A percentile compares a stretch with the other conserved stretches of the same genome.
These are phyloP conservation scores for Ostreobium quekettii DNA, from an alignment of 139 green algal species.

Conservation along the genomic window DNA sequence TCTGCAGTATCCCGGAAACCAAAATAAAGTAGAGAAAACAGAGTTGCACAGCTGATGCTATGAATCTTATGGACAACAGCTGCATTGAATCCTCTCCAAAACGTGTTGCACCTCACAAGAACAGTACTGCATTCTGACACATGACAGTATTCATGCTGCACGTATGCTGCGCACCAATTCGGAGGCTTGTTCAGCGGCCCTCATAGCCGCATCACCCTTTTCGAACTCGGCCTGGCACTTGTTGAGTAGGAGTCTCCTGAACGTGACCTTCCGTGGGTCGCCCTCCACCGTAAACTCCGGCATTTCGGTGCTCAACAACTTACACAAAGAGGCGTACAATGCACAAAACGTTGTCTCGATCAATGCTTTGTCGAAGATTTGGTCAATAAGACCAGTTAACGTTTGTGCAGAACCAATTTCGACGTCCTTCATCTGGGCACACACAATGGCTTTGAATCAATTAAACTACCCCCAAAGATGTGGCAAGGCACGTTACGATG, in stretches of 20 bases:
- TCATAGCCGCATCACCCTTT: slow-evolving; percentile 50
- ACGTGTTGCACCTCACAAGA: too few species aligned
- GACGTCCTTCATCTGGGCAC: slow-evolving; percentile 64
- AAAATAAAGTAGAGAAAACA: too few species aligned
- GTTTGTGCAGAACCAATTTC: slow-evolving; percentile 70
- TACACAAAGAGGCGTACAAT: slow-evolving; percentile 84
- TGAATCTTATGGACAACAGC: too few species aligned
- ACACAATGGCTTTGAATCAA: too few species aligned
- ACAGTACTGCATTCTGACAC: too few species aligned
- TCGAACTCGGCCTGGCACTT: slow-evolving; percentile 98
- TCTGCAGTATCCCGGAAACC: too few species aligned
- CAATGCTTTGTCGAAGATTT: slow-evolving; percentile 98
- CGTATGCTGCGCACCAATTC: too few species aligned
- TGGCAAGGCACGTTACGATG: too few species aligned
- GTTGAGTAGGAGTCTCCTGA: slow-evolving; percentile 87
- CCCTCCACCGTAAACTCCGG: slow-evolving; percentile 36
- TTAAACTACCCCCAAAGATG: too few species aligned
- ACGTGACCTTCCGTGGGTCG: slow-evolving; percentile 51
- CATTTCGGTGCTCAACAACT: slow-evolving; percentile 28
- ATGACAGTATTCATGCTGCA: too few species aligned
- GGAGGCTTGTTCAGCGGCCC: neutral
- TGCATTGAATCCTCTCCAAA: too few species aligned
- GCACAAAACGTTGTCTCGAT: slow-evolving; percentile 87
- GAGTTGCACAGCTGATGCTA: too few species aligned
- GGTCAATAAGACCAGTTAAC: slow-evolving; percentile 72